A percentile compares a stretch with the other conserved stretches of the same genome.
Conservation (phyloP, 805 yeast species). For the Wickerhamomyces queroliae region DNA sequence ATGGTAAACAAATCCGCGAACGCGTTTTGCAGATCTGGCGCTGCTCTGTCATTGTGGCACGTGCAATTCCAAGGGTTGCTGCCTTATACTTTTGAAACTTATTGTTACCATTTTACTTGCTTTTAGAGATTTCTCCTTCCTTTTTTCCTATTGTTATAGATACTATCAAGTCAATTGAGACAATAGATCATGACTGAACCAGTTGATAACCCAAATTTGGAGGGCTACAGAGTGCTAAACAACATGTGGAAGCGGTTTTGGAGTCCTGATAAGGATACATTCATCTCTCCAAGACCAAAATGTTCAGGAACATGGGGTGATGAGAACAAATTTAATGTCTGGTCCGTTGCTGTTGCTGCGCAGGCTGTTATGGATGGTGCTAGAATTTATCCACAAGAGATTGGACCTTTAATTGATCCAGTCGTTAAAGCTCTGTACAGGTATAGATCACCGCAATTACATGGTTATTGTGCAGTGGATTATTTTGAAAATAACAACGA, state of each 20-base stretch:
- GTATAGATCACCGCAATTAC: slow-evolving; percentile 43
- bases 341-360: slow-evolving; percentile 62
- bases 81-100: too few relatives aligned
- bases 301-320: slow-evolving; percentile 42
- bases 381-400: slow-evolving; percentile 39
- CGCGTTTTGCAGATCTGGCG: too few relatives aligned
- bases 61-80: too few relatives aligned
- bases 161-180: too few relatives aligned
- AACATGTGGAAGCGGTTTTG: slow-evolving; percentile 19
- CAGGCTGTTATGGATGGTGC: slow-evolving; percentile 69
- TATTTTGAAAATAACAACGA: slow-evolving; percentile 54
- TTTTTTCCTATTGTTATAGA: too few relatives aligned
- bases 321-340: slow-evolving; percentile 52
- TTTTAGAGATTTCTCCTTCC: neutral
- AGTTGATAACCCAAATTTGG: slow-evolving; percentile 18
- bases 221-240: slow-evolving; percentile 19
- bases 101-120: too few relatives aligned
- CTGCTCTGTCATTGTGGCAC: too few relatives aligned
- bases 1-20: too few relatives aligned
- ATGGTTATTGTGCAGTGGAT: slow-evolving; percentile 63
- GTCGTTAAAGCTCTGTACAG: slow-evolving; percentile 43
- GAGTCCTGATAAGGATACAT: slow-evolving; percentile 17
- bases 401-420: slow-evolving; percentile 47
- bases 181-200: neutral
- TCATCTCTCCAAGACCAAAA: slow-evolving; percentile 19